Evolutionary conservation across 2,329 filamentous ascomycete genomes (phyloP), one percentile per base, ranked within the genome.

Genomic region (Neonectria ditissima): DNA sequence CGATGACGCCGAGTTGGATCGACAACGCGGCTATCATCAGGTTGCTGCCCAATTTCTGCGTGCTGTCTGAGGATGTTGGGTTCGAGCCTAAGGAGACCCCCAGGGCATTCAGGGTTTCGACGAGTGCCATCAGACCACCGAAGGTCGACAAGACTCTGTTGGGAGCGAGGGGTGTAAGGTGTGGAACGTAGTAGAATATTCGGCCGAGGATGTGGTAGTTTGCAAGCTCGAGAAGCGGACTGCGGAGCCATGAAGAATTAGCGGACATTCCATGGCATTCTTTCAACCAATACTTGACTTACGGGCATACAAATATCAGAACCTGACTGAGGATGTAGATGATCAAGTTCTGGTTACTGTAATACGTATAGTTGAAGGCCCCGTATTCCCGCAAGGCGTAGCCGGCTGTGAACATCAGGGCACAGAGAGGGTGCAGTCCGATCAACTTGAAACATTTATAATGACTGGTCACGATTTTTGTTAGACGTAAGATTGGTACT

Each of bases 121-220:
- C 77, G 4, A 84, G 57, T 7, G 66, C 70, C 28, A 82, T 84
- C 30, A 85, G 66, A 32, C 74, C 74, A 26, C 78, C 79, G 59
- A 84, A 84, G 4, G 78, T 81, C 5, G 77, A 77, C 8, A 84
- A 69, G 18, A 83, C 79, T 18, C 77, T 75, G 26, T 78, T 75
- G 0, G 82, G 81, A 41, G 80, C 75, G 41, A 84, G 71, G 0
- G 86, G 86, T 0, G 86, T 80, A 57, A 84, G 80, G 71, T 88
- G 86, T 0, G 87, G 87, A 3, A 87, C 80, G 39, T 69, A 84
- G 74, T 84, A 85, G 14, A 90, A 79, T 11, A 87, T 79, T 3
- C 86, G 82, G 2, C 83, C 84, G 37, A 90, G 82, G 58, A 88
- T 81, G 68, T 88, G 83, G 75, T 89, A 89, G 72, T 89, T 88